A percentile compares a stretch with the other conserved stretches of the same genome.
Evolutionary conservation across 106 monocot species (phyloP).

Genomic region (Allium fistulosum): DNA sequence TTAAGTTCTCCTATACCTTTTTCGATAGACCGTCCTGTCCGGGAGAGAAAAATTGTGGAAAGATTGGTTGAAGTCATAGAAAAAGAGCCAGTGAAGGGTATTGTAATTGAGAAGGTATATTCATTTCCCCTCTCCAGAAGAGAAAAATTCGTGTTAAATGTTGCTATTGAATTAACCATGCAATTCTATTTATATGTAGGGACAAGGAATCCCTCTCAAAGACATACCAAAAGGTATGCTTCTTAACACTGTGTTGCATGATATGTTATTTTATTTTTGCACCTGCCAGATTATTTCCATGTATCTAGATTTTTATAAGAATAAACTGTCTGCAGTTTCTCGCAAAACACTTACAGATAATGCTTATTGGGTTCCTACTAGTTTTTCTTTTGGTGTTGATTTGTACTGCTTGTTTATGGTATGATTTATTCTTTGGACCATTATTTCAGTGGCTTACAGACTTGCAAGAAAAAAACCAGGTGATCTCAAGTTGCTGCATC

Average conservation of each 20-base stretch:
- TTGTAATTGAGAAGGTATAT: slow-evolving; percentile 25
- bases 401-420: too few relatives aligned
- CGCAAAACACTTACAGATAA: too few relatives aligned
- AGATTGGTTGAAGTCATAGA: slow-evolving; percentile 92
- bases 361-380: too few relatives aligned
- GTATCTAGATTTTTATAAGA: neutral
- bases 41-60: slow-evolving; percentile 93
- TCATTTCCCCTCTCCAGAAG: neutral
- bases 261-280: too few relatives aligned
- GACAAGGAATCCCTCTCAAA: slow-evolving; percentile 19
- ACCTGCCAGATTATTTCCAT: too few relatives aligned
- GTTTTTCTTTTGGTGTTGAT: too few relatives aligned
- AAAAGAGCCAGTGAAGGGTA: slow-evolving; percentile 46
- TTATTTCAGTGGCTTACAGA: slow-evolving; percentile 76
- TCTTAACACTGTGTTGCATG: neutral
- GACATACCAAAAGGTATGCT: slow-evolving; percentile 25
- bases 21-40: slow-evolving; percentile 34
- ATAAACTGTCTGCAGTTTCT: neutral
- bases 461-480: slow-evolving; percentile 70
- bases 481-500: slow-evolving; percentile 78
- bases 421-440: slow-evolving; percentile 6
- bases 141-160: neutral
- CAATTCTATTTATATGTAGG: slow-evolving; percentile 8
- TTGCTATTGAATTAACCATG: neutral
- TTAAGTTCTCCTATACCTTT: slow-evolving; percentile 13